Evolutionary conservation across 2,329 filamentous ascomycete species (phyloP).

Genomic region (Penicillium sp.): DNA sequence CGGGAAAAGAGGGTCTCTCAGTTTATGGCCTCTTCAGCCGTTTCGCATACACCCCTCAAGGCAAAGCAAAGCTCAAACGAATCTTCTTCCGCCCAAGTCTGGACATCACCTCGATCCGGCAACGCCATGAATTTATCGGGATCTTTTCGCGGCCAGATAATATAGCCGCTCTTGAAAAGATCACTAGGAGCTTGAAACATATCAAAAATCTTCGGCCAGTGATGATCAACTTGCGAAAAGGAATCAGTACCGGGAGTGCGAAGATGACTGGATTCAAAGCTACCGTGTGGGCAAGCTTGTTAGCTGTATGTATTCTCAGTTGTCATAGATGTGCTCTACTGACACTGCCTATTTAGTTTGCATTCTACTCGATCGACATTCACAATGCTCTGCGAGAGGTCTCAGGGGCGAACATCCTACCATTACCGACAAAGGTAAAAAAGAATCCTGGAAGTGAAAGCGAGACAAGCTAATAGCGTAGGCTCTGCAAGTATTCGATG

Average conservation of each 20-base stretch:
- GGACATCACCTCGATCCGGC: conserved; percentile 67
- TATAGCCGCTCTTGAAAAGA: conserved; percentile 54
- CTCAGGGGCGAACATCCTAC: conserved; percentile 55
- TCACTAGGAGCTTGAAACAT: conserved; percentile 66
- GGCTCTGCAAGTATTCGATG: conserved; percentile 64
- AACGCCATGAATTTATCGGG: conserved; percentile 71
- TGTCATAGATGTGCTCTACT: not conserved
- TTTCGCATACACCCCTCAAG: conserved; percentile 77
- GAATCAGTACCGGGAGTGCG: conserved; percentile 62
- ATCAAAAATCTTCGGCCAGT: conserved; percentile 75
- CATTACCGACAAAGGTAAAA: conserved; percentile 60
- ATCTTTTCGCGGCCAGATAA: conserved; percentile 72
- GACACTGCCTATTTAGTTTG: conserved; percentile 58
- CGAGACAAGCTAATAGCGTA: conserved; percentile 34
- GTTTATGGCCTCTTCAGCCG: conserved; percentile 80
- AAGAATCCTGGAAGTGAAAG: not conserved
- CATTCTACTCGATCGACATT: conserved; percentile 70
- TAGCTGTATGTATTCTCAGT: conserved; percentile 47
- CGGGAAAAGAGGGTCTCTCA: conserved; percentile 78
- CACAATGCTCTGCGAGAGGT: conserved; percentile 65
- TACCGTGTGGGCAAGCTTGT: conserved; percentile 74
- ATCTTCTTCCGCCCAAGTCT: conserved; percentile 79
- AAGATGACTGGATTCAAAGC: conserved; percentile 62
- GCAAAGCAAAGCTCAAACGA: conserved; percentile 72
- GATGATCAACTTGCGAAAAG: conserved; percentile 74